Evolutionary conservation across 2,329 filamentous ascomycete genomes (phyloP).

Genomic region (Lachnellula subtilissima): DNA sequence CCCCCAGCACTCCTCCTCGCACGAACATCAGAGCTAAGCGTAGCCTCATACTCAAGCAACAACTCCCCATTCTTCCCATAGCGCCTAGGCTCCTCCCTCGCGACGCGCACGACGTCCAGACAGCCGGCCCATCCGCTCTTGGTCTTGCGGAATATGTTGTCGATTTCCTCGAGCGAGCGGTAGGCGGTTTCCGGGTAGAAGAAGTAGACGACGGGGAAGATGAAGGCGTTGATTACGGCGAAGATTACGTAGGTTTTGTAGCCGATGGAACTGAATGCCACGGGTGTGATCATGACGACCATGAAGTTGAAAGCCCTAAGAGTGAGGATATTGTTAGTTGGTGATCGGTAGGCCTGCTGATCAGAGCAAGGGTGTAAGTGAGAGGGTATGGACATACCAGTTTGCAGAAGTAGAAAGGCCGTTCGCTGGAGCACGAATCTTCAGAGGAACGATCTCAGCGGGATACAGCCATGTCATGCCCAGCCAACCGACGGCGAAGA

Average conservation of each 20-base stretch:
- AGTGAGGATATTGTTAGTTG: not conserved
- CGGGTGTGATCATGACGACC: conserved; percentile 35
- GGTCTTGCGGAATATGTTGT: conserved; percentile 57
- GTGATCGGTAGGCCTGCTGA: no score
- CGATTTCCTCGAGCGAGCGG: conserved; percentile 62
- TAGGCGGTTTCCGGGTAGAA: conserved; percentile 63
- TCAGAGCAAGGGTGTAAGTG: not conserved
- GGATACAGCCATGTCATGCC: conserved; percentile 54
- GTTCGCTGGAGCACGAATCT: conserved; percentile 52
- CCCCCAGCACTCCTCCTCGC: not conserved
- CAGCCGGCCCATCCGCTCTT: conserved; percentile 30
- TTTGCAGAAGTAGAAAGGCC: conserved; percentile 42
- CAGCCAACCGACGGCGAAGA: conserved; percentile 48
- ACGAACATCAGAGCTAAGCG: conserved; percentile 18
- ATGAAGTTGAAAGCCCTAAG: conserved; percentile 54
- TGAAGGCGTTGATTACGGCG: conserved; percentile 47
- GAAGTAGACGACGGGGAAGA: conserved; percentile 44
- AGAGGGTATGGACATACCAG: conserved; percentile 8
- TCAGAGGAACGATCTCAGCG: conserved; percentile 50
- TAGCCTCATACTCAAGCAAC: conserved; percentile 35
- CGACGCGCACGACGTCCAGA: conserved; percentile 39
- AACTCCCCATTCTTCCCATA: conserved; percentile 57
- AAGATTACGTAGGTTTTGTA: conserved; percentile 63
- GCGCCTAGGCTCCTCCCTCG: conserved; percentile 46
- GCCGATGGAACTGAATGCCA: conserved; percentile 43